Conservation (phyloP, 495 filamentous ascomycete genomes). For the Evernia prunastri region DNA sequence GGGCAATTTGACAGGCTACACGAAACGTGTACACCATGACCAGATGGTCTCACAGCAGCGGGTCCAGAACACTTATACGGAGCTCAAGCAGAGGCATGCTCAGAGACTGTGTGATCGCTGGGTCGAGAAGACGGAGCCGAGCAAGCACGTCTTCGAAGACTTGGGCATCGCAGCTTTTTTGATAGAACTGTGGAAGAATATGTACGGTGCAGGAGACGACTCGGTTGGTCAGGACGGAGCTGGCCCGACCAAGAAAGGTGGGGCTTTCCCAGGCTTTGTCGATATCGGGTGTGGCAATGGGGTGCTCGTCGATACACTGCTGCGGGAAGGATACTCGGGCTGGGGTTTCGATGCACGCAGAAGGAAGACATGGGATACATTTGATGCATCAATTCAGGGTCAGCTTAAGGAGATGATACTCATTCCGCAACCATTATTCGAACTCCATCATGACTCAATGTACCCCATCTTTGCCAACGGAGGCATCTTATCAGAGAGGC, state of each 20-base stretch:
- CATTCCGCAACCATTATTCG: slow-evolving; percentile 55
- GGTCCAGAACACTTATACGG: slow-evolving; percentile 73
- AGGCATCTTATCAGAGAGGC: slow-evolving; percentile 12
- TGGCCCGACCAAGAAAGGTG: slow-evolving; percentile 18
- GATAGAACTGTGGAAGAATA: slow-evolving; percentile 83
- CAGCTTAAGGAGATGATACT: slow-evolving; percentile 65
- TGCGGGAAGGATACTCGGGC: slow-evolving; percentile 74
- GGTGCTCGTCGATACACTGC: slow-evolving; percentile 77
- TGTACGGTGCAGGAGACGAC: slow-evolving; percentile 51
- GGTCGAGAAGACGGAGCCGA: slow-evolving; percentile 80
- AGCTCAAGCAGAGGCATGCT: slow-evolving; percentile 74
- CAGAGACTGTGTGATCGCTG: slow-evolving; percentile 57
- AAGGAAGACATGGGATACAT: slow-evolving; percentile 77
- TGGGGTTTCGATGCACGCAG: slow-evolving; percentile 85
- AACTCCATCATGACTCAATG: neutral
- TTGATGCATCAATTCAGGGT: slow-evolving; percentile 47
- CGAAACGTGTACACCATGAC: slow-evolving; percentile 56
- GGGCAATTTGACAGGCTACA: slow-evolving; percentile 46
- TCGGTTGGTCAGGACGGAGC: slow-evolving; percentile 17
- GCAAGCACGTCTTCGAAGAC: slow-evolving; percentile 93
- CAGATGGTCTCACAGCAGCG: slow-evolving; percentile 63
- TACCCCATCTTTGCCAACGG: slow-evolving; percentile 13
- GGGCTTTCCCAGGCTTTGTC: slow-evolving; percentile 76
- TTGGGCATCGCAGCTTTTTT: slow-evolving; percentile 87
- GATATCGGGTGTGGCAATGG: slow-evolving; percentile 96